Percentiles rank a stretch among this genome's conserved stretches.
phyloP scores from a whole-genome alignment of 805 yeast species.

The Zygotorulaspora sp. region DNA sequence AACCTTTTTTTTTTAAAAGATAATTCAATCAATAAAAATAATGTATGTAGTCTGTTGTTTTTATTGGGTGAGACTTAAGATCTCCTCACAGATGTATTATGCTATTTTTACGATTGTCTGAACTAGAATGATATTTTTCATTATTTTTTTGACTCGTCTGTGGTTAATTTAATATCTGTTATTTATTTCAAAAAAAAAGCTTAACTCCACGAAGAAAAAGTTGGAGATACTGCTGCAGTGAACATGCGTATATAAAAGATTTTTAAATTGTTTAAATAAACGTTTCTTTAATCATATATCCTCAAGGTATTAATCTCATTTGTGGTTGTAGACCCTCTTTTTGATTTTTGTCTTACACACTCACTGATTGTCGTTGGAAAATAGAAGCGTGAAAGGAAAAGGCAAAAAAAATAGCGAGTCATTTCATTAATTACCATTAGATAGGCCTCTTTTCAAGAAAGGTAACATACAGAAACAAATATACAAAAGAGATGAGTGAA shows the following conservation, averaged over 20 bases:
- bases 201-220: neutral
- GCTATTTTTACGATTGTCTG: too few relatives aligned
- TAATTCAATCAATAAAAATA: too few relatives aligned
- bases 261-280: too few relatives aligned
- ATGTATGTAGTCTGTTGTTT: too few relatives aligned
- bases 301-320: too few relatives aligned
- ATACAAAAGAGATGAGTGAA: slow-evolving; percentile 12
- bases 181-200: neutral
- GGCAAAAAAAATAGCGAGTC: neutral
- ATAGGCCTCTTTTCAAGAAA: neutral
- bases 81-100: too few relatives aligned
- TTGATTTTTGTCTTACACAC: neutral
- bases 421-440: neutral
- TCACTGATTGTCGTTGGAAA: neutral
- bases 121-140: too few relatives aligned
- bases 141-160: slow-evolving; percentile 1
- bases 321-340: slow-evolving; percentile 1
- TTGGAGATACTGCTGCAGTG: neutral
- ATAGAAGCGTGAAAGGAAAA: neutral
- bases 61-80: too few relatives aligned
- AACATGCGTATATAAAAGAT: too few relatives aligned
- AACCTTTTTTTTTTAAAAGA: slow-evolving; percentile 6
- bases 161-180: neutral
- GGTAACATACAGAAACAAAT: neutral
- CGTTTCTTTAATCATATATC: too few relatives aligned